phyloP scores from a whole-genome alignment of 805 yeast species.

The Brettanomyces anomalus region DNA sequence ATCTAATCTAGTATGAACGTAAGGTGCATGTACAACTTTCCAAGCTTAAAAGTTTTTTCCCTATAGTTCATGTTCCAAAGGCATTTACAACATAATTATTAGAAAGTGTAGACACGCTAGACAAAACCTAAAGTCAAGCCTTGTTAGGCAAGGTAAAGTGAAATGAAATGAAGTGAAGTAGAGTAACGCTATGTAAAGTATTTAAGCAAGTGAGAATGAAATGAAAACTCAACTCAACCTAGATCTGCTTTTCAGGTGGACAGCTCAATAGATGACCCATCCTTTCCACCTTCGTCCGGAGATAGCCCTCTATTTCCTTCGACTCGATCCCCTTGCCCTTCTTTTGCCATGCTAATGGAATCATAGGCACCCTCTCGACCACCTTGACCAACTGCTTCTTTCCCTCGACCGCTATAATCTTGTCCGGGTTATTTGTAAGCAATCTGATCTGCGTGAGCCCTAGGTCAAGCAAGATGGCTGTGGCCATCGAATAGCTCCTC shows the following conservation, averaged over 20 bases:
- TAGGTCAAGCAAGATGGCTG: slow-evolving; percentile 82
- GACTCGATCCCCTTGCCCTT: slow-evolving; percentile 60
- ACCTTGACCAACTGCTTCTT: slow-evolving; percentile 66
- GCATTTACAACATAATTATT: too few relatives aligned
- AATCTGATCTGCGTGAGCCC: slow-evolving; percentile 65
- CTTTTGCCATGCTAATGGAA: slow-evolving; percentile 85
- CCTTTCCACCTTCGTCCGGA: slow-evolving; percentile 88
- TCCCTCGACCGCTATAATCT: slow-evolving; percentile 91
- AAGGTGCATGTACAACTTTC: too few relatives aligned
- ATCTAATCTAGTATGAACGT: too few relatives aligned
- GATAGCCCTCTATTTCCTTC: slow-evolving; percentile 84
- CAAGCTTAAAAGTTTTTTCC: too few relatives aligned
- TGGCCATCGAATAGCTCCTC: slow-evolving; percentile 88
- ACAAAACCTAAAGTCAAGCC: too few relatives aligned
- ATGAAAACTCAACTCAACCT: too few relatives aligned
- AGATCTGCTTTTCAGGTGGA: neutral
- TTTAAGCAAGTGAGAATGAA: too few relatives aligned
- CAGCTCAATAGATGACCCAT: slow-evolving; percentile 89
- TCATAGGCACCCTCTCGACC: slow-evolving; percentile 89
- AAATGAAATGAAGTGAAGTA: too few relatives aligned
- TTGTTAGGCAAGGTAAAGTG: too few relatives aligned
- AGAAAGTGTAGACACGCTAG: too few relatives aligned
- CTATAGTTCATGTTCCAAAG: too few relatives aligned
- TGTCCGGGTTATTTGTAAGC: slow-evolving; percentile 93
- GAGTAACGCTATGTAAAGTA: too few relatives aligned